phyloP scores from a whole-genome alignment of 192 early-diverging fungal genomes.

The Lunasporangiospora selenospora region DNA sequence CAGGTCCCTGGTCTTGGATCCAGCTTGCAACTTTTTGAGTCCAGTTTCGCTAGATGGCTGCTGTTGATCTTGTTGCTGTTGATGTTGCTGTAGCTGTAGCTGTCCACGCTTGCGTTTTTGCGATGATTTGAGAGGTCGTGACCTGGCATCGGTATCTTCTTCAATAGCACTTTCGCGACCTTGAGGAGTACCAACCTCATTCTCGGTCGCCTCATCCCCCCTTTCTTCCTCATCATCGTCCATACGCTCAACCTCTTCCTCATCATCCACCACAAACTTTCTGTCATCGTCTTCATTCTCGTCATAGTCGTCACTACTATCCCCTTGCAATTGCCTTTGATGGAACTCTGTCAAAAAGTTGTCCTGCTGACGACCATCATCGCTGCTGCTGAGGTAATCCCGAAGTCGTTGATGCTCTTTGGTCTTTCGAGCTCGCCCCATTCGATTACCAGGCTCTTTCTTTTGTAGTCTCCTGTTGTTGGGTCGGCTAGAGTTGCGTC shows the following conservation, averaged over 20 bases:
- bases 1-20: not conserved
- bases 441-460: not conserved
- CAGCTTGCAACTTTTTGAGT: no score
- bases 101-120: conserved; percentile 29
- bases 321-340: conserved; percentile 44
- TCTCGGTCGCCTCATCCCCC: conserved; percentile 10
- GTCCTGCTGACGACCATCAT: conserved; percentile 48
- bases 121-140: conserved; percentile 1
- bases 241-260: conserved; percentile 26
- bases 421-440: conserved; percentile 19
- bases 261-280: conserved; percentile 39
- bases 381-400: conserved; percentile 57
- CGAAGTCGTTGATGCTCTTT: conserved; percentile 49
- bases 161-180: conserved; percentile 15
- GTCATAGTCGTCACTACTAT: conserved; percentile 25
- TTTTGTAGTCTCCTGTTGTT: conserved; percentile 2
- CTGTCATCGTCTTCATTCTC: conserved; percentile 21
- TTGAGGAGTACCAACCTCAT: conserved; percentile 17
- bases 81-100: no score
- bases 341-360: conserved; percentile 58
- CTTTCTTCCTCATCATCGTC: conserved; percentile 29
- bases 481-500: not conserved
- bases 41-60: no score
- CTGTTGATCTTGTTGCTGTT: no score
- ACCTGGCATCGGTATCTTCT: conserved; percentile 10